These are phyloP conservation scores for Aspergillus ochraceus DNA, from an alignment of 2,329 filamentous ascomycete species.

Conservation along the genomic window DNA sequence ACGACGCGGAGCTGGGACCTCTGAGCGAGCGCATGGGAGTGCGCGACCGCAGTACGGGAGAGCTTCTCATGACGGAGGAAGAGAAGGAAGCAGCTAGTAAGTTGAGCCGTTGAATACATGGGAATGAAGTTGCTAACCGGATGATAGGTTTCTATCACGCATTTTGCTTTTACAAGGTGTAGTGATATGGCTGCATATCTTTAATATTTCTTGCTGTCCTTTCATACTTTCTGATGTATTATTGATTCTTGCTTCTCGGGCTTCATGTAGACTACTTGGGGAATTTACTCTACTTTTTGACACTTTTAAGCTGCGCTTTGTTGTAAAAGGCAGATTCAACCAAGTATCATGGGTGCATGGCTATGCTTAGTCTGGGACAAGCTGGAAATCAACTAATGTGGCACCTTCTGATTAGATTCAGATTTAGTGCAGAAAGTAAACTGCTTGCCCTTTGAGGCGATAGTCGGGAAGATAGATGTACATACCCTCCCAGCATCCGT, in stretches of 20 bases:
- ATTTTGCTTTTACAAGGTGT: constrained; percentile 94
- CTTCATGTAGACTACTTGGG: background rate
- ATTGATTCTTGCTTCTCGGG: too few species aligned
- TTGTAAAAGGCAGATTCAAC: too few species aligned
- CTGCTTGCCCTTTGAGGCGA: too few species aligned
- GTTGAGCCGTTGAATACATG: constrained; percentile 18
- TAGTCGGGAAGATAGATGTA: too few species aligned
- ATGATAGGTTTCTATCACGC: constrained; percentile 74
- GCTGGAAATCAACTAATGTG: too few species aligned
- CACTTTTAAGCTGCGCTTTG: too few species aligned
- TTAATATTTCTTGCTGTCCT: background rate
- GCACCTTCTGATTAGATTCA: too few species aligned
- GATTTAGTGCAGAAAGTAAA: too few species aligned
- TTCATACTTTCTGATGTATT: background rate
- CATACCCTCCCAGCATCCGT: too few species aligned
- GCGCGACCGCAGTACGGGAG: constrained; percentile 65
- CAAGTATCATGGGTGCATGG: too few species aligned
- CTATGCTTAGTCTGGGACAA: too few species aligned
- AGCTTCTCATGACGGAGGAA: constrained; percentile 72
- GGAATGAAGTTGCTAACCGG: constrained; percentile 16
- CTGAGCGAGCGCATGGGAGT: constrained; percentile 97
- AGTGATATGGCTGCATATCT: background rate
- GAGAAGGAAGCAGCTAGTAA: constrained; percentile 85
- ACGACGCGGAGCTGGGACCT: constrained; percentile 75
- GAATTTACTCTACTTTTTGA: too few species aligned